Base-by-base conservation (phyloP, 768 basidiomycete species). In the Lactarius deliciosus region DNA sequence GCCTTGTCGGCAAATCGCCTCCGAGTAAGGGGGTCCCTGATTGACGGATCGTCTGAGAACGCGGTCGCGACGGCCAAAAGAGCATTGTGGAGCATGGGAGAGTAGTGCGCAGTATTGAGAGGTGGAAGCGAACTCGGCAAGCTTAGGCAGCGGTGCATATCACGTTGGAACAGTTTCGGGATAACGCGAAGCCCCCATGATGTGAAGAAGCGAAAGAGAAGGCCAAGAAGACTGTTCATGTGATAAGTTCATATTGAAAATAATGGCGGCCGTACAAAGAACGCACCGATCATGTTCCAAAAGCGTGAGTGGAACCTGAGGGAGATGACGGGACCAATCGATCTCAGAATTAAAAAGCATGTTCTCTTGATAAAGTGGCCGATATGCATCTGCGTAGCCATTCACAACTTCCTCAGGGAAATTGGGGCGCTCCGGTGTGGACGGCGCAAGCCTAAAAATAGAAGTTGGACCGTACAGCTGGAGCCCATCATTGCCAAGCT, bases 11-110 rank as follows among this genome's bases (percentile, higher is more conserved):
- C 79, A 68, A 77, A 81, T 38, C 66, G 56, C 36, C 61, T 68
- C n/a, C 81, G 73, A 6, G 73, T 72, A 11, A 67, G 69, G 7
- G 72, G 68, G 30, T 73, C 64, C 28, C 73, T 74, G 22, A 80
- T 72, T n/a, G 68, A 45, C 3, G 76, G 75, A 20, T 81, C 77
- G 67, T 80, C 79, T 38, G 77, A 73, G 63, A 75, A 79, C 15
- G 77, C 77, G 3, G 77, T 72, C 9, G 77, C 80, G 58, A 83
- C 77, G 16, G 77, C 79, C 54, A 90, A 75, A 3, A 88, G 78
- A 1, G 87, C 81, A 69, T 90, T 90, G 75, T 90, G 89, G 9
- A 90, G 79, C 83, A 90, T 85, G 0, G 88, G 86, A 2, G 86
- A 88, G 74, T 90, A 90, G 69, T 89, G 86, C 2, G 83, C 74